These are phyloP conservation scores for Coniella vitis DNA, from an alignment of 2,329 filamentous ascomycete genomes.

Conservation along the genomic window DNA sequence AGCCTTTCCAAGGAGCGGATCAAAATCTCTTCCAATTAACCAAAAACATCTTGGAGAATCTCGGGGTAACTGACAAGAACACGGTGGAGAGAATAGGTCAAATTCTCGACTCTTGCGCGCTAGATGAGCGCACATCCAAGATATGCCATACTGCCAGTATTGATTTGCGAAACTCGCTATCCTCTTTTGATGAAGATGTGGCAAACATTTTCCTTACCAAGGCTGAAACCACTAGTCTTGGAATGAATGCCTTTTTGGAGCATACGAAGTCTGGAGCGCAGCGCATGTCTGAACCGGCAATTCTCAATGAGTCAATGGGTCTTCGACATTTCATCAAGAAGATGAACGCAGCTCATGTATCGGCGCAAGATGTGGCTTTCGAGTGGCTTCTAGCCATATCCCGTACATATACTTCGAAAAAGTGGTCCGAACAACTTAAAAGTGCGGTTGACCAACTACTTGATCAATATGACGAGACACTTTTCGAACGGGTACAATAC, in stretches of 20 bases:
- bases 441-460: slow-evolving; percentile 50
- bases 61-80: slow-evolving; percentile 45
- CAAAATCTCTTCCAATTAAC: slow-evolving; percentile 49
- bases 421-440: slow-evolving; percentile 55
- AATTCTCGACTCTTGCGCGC: slow-evolving; percentile 44
- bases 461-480: slow-evolving; percentile 43
- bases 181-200: slow-evolving; percentile 45
- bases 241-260: slow-evolving; percentile 56
- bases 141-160: slow-evolving; percentile 38
- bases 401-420: slow-evolving; percentile 41
- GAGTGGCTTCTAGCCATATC: slow-evolving; percentile 49
- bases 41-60: slow-evolving; percentile 47
- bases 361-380: slow-evolving; percentile 50
- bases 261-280: slow-evolving; percentile 52
- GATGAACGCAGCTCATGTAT: slow-evolving; percentile 44
- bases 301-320: slow-evolving; percentile 47
- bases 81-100: slow-evolving; percentile 41
- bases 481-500: slow-evolving; percentile 40
- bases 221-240: slow-evolving; percentile 43
- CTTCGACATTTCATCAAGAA: slow-evolving; percentile 44
- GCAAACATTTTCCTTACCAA: slow-evolving; percentile 47
- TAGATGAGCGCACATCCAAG: slow-evolving; percentile 44
- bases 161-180: slow-evolving; percentile 43
- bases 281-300: slow-evolving; percentile 37
- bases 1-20: slow-evolving; percentile 50